Evolutionary conservation across 225 moss, liverwort and hornwort species (phyloP).

Genomic region (Bryum argenteum): DNA sequence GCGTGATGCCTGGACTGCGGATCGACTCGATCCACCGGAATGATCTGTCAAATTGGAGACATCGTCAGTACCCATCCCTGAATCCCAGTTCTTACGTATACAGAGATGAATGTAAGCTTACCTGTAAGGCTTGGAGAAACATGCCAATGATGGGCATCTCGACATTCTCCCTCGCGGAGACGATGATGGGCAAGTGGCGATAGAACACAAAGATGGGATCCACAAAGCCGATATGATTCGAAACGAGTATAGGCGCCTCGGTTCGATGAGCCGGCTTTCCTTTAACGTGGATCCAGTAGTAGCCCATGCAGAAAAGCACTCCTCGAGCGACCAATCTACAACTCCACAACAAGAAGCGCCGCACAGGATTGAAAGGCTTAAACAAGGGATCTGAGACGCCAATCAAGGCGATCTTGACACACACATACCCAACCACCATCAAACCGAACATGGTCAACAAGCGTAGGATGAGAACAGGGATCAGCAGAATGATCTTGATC

Average conservation of each 20-base stretch:
- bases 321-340: conserved; percentile 49
- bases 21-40: conserved; percentile 62
- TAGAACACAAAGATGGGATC: conserved; percentile 72
- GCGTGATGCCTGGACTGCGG: conserved; percentile 61
- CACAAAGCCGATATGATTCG: conserved; percentile 66
- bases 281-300: conserved; percentile 49
- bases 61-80: conserved; percentile 15
- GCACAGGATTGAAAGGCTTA: conserved; percentile 59
- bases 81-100: neutral
- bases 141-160: conserved; percentile 73
- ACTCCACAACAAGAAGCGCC: conserved; percentile 52
- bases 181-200: conserved; percentile 66
- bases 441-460: conserved; percentile 40
- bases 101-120: neutral
- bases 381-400: conserved; percentile 60
- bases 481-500: conserved; percentile 46
- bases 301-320: conserved; percentile 54
- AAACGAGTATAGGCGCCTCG: conserved; percentile 57
- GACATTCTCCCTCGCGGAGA: conserved; percentile 66
- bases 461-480: conserved; percentile 53
- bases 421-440: conserved; percentile 47
- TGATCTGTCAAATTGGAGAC: conserved; percentile 38
- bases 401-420: conserved; percentile 51
- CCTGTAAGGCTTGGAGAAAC: conserved; percentile 66
- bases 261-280: conserved; percentile 54